Base-by-base conservation (phyloP, 1,139 yeast genomes). In the Blastobotrys serpentis region DNA sequence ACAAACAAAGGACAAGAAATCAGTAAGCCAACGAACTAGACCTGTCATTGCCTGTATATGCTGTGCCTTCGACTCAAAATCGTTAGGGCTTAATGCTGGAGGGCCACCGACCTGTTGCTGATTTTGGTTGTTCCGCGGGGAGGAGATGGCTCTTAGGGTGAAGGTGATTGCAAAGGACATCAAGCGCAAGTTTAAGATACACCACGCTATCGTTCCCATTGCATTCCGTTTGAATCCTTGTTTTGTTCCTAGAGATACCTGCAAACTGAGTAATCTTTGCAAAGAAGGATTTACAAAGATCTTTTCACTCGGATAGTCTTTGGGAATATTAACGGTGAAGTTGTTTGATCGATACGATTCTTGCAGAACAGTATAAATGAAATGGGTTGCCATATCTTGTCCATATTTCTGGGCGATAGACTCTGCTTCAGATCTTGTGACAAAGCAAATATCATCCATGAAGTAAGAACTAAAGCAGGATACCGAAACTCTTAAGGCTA, bases 151-250 rank as follows among this genome's bases (percentile, higher is more conserved):
- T 23, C 86, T 76, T 47, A 86, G 69, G 48, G 87, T 81, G 61
- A 86, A 80, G 75, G 87, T 84, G 14, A 85, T 74, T 1, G 90
- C 86, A 59, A 87, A 84, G 16, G 88, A 80, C 8, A 86, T 75
- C 53, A 85, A 74, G 51, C 95, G 75, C 46, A 87, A 67, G 61
- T 86, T 85, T 46, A 87, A 71, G 2, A 85, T 71, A 1, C 81
- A 75, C 80, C 87, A 77, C 0, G 94, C 87, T 45, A 86, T 73
- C 39, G 78, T 76, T 2, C 81, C 76, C 54, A 78, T 73, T 17
- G 78, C 72, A 25, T 70, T 72, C 18, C 79, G 70, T 36, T 67
- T 64, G 71, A 81, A 74, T 26, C 71, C 70, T 19, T 66, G 63
- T 3, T 46, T 26, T 13, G 85, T 85, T 0, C 94, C 92, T 26